phyloP scores from a whole-genome alignment of 1,284 basidiomycete genomes.

The Gymnopus androsaceus region DNA sequence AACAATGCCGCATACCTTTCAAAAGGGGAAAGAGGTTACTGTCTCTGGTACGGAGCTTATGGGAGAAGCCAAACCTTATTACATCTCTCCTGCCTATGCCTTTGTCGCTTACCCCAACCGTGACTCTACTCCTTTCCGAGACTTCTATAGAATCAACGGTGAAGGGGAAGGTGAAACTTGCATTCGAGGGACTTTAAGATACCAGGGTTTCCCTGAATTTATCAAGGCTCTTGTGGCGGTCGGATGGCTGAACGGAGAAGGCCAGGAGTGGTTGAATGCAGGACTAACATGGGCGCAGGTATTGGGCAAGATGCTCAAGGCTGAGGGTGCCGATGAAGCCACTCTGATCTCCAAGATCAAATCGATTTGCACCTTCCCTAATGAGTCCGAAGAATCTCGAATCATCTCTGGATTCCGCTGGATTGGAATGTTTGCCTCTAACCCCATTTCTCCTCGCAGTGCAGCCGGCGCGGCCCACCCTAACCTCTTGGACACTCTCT shows the following conservation, averaged over 20 bases:
- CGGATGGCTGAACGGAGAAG: slow-evolving; percentile 81
- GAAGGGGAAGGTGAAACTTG: slow-evolving; percentile 82
- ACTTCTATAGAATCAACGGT: slow-evolving; percentile 83
- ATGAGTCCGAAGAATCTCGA: slow-evolving; percentile 66
- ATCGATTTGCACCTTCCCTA: slow-evolving; percentile 72
- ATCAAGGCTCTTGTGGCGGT: slow-evolving; percentile 87
- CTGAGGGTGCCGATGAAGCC: slow-evolving; percentile 69
- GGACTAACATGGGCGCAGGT: slow-evolving; percentile 83
- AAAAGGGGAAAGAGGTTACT: slow-evolving; percentile 62
- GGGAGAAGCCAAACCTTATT: slow-evolving; percentile 90
- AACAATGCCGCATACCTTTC: slow-evolving; percentile 88
- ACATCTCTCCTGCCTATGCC: slow-evolving; percentile 92
- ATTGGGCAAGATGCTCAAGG: slow-evolving; percentile 78
- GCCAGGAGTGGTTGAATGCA: slow-evolving; percentile 78
- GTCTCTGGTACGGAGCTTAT: slow-evolving; percentile 80
- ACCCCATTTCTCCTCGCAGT: slow-evolving; percentile 64
- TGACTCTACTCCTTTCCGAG: slow-evolving; percentile 87
- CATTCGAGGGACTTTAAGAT: slow-evolving; percentile 92
- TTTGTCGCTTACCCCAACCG: slow-evolving; percentile 99
- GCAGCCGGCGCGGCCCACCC: slow-evolving; percentile 30
- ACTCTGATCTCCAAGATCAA: slow-evolving; percentile 75
- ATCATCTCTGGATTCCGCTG: slow-evolving; percentile 89
- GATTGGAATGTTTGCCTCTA: slow-evolving; percentile 89
- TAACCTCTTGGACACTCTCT: slow-evolving; percentile 94
- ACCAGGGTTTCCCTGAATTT: slow-evolving; percentile 99